Evolutionary conservation across 139 green algal species (phyloP), one percentile per base, ranked within the genome.

Genomic region (Raphidocelis subcapitata): DNA sequence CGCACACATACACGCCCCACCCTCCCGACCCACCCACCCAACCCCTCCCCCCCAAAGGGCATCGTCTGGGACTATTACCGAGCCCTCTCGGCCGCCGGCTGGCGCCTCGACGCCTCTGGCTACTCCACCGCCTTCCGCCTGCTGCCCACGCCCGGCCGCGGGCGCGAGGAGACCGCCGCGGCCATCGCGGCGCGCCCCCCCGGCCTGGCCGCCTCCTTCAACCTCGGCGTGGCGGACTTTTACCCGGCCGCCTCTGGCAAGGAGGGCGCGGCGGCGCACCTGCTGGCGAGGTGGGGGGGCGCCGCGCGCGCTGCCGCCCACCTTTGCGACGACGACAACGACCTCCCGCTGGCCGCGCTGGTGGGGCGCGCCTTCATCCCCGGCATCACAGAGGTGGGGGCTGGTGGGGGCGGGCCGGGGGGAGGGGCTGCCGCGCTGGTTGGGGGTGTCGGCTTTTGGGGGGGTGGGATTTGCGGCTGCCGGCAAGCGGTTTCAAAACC

Each of bases 291-390:
- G 2, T 89, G 83, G 23, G 51, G 65, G 0, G 84, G 84, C 0
- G 31, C 56, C 0, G 67, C 82, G 0, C 23, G 28, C 0, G 72
- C 80, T 31, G 79, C 59, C 21, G 78, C 69, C 36, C 84, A 93
- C 61, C 59, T 96, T 79, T 92, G 87, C 63, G 89, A 94, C 37
- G 89, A 94, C 70, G 87, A 92, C 79, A 94, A 94, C 55, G 89
- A 94, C 79, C 67, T 94, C 74, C 67, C 79, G 66, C 78, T 94
- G 59, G 89, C 89, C 24, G 69, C 60, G 18, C 51, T 81, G 21
- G 81, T 92, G 24, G 82, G 81, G 12, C 75, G 79, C 44, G 87
- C 85, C 12, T 93, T 91, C 71, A 51, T 94, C 72, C 84, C 85
- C 12, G 81, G 67, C 61, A 68, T 90, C 29, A 76, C n/a, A 16